Conservation (phyloP, 2,329 filamentous ascomycete genomes). For the Claviceps spartinae region DNA sequence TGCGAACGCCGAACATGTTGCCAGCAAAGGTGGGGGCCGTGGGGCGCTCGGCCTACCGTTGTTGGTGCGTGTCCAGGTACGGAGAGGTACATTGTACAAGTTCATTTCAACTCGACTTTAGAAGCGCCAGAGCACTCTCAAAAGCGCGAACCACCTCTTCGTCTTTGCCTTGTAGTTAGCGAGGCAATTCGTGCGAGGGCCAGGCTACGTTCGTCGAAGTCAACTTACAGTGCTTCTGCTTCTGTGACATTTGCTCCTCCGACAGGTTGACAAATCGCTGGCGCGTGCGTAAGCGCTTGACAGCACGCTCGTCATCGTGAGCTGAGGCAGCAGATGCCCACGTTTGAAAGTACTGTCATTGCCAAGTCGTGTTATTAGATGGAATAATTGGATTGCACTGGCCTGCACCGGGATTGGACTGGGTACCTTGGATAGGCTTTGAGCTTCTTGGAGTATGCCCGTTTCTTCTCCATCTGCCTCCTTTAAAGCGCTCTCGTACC, state of each 20-base stretch:
- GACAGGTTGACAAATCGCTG: constrained; percentile 61
- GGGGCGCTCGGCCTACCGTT: neutral
- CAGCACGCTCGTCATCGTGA: constrained; percentile 63
- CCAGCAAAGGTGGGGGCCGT: neutral
- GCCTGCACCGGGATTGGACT: neutral
- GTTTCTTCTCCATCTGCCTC: constrained; percentile 51
- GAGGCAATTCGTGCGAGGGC: neutral
- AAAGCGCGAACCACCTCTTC: constrained; percentile 48
- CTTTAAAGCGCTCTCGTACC: constrained; percentile 53
- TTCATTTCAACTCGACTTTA: constrained; percentile 22
- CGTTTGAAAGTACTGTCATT: constrained; percentile 54
- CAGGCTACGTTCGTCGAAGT: neutral
- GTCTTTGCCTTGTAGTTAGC: constrained; percentile 16
- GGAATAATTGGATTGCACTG: neutral
- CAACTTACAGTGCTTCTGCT: constrained; percentile 64
- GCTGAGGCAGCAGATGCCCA: constrained; percentile 63
- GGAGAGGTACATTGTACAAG: neutral
- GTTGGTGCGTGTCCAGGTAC: neutral
- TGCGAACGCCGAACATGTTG: neutral
- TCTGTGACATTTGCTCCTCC: constrained; percentile 57
- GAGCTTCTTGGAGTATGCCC: constrained; percentile 52
- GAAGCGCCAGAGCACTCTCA: constrained; percentile 44
- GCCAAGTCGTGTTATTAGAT: neutral
- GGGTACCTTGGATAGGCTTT: constrained; percentile 48
- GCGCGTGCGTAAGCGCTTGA: constrained; percentile 70